Evolutionary conservation across 2,329 filamentous ascomycete species (phyloP).

Genomic region (Salinomyces thailandicus): DNA sequence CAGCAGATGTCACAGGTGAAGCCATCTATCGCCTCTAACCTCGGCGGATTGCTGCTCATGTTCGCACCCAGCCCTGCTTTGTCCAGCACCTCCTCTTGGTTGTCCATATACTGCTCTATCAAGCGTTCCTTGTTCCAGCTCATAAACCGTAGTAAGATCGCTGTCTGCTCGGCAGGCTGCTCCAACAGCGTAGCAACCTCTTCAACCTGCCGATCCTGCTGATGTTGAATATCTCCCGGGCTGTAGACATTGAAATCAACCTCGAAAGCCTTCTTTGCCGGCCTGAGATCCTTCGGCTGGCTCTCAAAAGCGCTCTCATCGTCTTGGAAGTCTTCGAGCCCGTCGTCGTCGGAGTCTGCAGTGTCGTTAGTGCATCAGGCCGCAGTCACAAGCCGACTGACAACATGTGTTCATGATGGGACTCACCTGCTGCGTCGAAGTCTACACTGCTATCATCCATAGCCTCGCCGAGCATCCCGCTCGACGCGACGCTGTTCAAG

Average conservation of each 20-base stretch:
- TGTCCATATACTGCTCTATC: slow-evolving; percentile 95
- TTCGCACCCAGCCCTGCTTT: slow-evolving; percentile 68
- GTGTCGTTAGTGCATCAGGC: slow-evolving; percentile 7
- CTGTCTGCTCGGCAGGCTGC: slow-evolving; percentile 77
- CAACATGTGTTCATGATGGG: neutral
- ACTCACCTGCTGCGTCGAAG: slow-evolving; percentile 33
- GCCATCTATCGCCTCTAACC: slow-evolving; percentile 58
- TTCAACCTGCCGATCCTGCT: slow-evolving; percentile 76
- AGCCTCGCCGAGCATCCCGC: slow-evolving; percentile 59
- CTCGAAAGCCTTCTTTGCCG: slow-evolving; percentile 66
- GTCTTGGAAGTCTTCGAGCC: slow-evolving; percentile 46
- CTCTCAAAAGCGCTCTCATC: slow-evolving; percentile 51
- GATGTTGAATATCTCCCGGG: slow-evolving; percentile 68
- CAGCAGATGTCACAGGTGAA: slow-evolving; percentile 96
- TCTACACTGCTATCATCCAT: slow-evolving; percentile 65
- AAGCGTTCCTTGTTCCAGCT: slow-evolving; percentile 95
- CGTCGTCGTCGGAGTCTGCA: slow-evolving; percentile 41
- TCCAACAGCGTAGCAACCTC: slow-evolving; percentile 89
- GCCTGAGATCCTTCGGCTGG: slow-evolving; percentile 62
- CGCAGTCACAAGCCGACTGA: slow-evolving; percentile 1
- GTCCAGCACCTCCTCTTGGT: slow-evolving; percentile 66
- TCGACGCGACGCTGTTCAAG: slow-evolving; percentile 75
- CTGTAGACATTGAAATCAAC: slow-evolving; percentile 74
- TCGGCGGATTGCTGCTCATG: slow-evolving; percentile 47
- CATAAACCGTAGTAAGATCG: slow-evolving; percentile 78